Evolutionary conservation across 208 protist species (phyloP).

Genomic region (Wallacemonas sp.): DNA sequence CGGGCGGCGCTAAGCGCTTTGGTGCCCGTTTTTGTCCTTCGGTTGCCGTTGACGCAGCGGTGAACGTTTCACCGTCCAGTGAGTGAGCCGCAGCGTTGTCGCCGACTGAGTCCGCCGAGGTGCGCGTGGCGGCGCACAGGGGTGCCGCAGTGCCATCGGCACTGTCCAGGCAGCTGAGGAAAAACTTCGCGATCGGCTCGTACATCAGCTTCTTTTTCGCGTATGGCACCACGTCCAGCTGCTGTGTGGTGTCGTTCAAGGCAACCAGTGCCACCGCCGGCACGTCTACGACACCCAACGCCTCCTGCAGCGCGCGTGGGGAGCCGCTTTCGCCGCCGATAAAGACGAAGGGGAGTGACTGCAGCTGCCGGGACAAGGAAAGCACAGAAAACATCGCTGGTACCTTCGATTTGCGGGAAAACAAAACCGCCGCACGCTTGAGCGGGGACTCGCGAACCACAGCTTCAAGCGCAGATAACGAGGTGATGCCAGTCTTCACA

Average conservation of each 20-base stretch:
- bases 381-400: slow-evolving; percentile 83
- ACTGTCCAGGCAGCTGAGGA: slow-evolving; percentile 29
- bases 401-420: slow-evolving; percentile 73
- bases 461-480: slow-evolving; percentile 27
- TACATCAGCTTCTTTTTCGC: slow-evolving; percentile 48
- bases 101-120: neutral
- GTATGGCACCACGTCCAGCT: slow-evolving; percentile 43
- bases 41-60: too few relatives aligned
- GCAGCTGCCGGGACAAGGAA: slow-evolving; percentile 63
- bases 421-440: slow-evolving; percentile 60
- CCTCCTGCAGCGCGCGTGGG: slow-evolving; percentile 17
- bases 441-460: slow-evolving; percentile 23
- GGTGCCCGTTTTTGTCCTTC: neutral
- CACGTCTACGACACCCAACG: slow-evolving; percentile 41
- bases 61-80: neutral
- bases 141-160: neutral
- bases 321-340: slow-evolving; percentile 23
- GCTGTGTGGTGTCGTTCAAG: slow-evolving; percentile 4
- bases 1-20: slow-evolving; percentile 17
- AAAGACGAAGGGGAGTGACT: slow-evolving; percentile 75
- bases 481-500: slow-evolving; percentile 25
- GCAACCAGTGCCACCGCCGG: slow-evolving; percentile 57
- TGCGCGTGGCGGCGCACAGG: neutral
- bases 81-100: neutral
- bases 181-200: slow-evolving; percentile 68